Conservation (phyloP, 164 flowering plant genomes). For the Saururus chinensis region DNA sequence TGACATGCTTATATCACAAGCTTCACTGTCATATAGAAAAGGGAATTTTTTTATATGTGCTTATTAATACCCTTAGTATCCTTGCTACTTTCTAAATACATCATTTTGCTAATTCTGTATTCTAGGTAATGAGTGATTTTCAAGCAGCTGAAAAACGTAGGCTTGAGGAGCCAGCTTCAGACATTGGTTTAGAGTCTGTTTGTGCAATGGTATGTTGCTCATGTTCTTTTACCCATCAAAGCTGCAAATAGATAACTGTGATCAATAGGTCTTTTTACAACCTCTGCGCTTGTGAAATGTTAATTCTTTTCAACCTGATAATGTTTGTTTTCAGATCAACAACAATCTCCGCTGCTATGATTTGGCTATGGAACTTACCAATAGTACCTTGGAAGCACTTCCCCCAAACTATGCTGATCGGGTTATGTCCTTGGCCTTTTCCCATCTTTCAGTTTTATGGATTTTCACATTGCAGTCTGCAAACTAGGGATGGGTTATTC, state of each 20-base stretch:
- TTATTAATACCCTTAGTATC: background rate
- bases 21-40: background rate
- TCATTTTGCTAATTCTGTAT: background rate
- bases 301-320: background rate
- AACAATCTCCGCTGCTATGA: conserved; percentile 97
- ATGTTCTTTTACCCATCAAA: background rate
- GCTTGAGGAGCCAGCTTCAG: conserved; percentile 94
- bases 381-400: conserved; percentile 84
- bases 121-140: conserved; percentile 92
- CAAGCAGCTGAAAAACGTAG: conserved; percentile 92
- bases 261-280: background rate
- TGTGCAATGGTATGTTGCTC: conserved; percentile 79
- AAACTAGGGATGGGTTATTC: too few species aligned
- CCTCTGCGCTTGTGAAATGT: too few species aligned
- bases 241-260: background rate
- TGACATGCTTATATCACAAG: background rate
- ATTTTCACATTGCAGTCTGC: background rate
- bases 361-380: conserved; percentile 92
- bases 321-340: conserved; percentile 52
- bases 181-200: conserved; percentile 84
- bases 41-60: background rate
- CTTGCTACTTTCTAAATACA: background rate
- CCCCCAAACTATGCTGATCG: conserved; percentile 87
- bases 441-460: background rate
- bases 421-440: conserved; percentile 26